Evolutionary conservation across 768 basidiomycete species (phyloP).

Genomic region (Mycena crocata): DNA sequence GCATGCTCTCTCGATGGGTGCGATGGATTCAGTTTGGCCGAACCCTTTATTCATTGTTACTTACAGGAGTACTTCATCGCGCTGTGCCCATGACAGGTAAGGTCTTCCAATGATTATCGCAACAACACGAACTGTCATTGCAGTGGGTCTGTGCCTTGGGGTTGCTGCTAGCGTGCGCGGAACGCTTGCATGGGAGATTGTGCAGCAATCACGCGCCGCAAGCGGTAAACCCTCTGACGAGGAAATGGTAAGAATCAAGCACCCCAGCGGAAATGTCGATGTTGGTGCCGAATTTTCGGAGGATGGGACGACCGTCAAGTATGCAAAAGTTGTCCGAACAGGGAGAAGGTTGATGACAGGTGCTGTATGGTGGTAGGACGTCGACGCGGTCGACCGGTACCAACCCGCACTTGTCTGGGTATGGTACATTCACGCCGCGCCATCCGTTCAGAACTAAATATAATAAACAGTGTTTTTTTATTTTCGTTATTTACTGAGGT

Average conservation of each 20-base stretch:
- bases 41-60: too few species aligned
- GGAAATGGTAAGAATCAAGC: slow-evolving; percentile 62
- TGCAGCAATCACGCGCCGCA: slow-evolving; percentile 43
- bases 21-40: too few species aligned
- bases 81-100: slow-evolving; percentile 84
- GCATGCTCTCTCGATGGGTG: slow-evolving; percentile 78
- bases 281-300: slow-evolving; percentile 67
- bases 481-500: too few species aligned
- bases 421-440: too few species aligned
- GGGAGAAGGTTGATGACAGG: slow-evolving; percentile 81
- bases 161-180: slow-evolving; percentile 68
- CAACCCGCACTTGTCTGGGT: background rate
- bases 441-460: too few species aligned
- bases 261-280: slow-evolving; percentile 76
- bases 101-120: too few species aligned
- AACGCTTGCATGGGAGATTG: slow-evolving; percentile 66
- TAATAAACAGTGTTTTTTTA: too few species aligned
- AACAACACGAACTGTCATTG: too few species aligned
- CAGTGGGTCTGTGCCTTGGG: slow-evolving; percentile 74
- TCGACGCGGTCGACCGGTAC: too few species aligned
- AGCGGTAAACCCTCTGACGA: slow-evolving; percentile 23
- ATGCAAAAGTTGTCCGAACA: slow-evolving; percentile 74
- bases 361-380: slow-evolving; percentile 71
- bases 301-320: slow-evolving; percentile 61
- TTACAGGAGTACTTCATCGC: slow-evolving; percentile 73